Evolutionary conservation across 2,329 filamentous ascomycete species (phyloP).

Genomic region (Acrodontium crateriforme): DNA sequence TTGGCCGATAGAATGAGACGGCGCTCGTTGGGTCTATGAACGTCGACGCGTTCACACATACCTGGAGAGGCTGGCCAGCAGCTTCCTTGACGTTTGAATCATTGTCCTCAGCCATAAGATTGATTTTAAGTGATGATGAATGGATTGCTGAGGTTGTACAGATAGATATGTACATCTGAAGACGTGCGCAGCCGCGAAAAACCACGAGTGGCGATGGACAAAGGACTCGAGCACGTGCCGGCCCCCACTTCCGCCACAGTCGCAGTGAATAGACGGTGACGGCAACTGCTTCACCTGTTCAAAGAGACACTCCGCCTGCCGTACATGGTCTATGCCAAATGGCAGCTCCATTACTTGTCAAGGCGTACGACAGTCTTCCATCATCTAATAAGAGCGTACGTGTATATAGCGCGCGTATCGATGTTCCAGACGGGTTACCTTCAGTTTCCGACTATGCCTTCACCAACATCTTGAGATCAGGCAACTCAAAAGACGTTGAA

Average conservation of each 20-base stretch:
- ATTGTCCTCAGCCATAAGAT: slow-evolving; percentile 10
- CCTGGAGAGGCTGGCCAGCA: slow-evolving; percentile 4
- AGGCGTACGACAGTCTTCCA: slow-evolving; percentile 3
- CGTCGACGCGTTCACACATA: slow-evolving; percentile 2
- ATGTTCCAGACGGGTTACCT: slow-evolving; percentile 8
- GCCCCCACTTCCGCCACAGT: too few species aligned
- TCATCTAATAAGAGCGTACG: neutral
- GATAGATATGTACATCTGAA: too few species aligned
- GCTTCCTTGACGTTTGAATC: slow-evolving; percentile 13
- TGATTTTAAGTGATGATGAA: neutral
- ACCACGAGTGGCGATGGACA: too few species aligned
- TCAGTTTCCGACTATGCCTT: slow-evolving; percentile 20
- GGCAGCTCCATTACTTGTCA: slow-evolving; percentile 6
- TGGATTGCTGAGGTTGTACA: neutral
- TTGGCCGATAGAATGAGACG: slow-evolving; percentile 2
- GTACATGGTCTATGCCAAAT: too few species aligned
- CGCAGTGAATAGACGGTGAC: too few species aligned
- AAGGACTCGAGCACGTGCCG: too few species aligned
- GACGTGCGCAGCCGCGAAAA: too few species aligned
- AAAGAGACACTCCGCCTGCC: too few species aligned
- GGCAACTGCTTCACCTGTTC: too few species aligned
- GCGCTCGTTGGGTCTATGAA: slow-evolving; percentile 1
- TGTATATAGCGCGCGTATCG: neutral
- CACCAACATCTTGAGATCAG: slow-evolving; percentile 19
- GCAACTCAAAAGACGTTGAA: slow-evolving; percentile 41